Conservation (phyloP, 768 basidiomycete species). For the Melanogaster broomeanus region DNA sequence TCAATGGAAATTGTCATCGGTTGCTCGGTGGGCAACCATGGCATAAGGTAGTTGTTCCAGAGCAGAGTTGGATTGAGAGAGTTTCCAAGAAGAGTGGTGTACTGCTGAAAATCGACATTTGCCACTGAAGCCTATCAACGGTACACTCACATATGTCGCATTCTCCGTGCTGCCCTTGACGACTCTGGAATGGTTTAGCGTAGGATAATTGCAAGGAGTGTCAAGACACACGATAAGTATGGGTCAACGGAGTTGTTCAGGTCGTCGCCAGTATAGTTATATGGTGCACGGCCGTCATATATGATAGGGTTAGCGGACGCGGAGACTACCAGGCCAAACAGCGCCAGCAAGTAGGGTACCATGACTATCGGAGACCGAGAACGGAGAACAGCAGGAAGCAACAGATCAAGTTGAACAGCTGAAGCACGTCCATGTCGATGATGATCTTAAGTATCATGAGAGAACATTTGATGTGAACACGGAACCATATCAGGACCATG, state of each 20-base stretch:
- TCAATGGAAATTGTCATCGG: conserved; percentile 54
- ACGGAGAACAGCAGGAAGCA: not conserved
- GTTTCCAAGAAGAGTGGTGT: conserved; percentile 43
- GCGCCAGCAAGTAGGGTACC: not conserved
- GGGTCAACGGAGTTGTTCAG: conserved; percentile 51
- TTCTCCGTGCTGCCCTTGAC: conserved; percentile 51
- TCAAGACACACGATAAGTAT: conserved; percentile 50
- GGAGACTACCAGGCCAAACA: not conserved
- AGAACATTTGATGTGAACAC: not conserved
- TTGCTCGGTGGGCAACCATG: conserved; percentile 44
- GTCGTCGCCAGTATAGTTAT: conserved; percentile 41
- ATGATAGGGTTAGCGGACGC: conserved; percentile 37
- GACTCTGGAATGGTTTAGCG: conserved; percentile 34
- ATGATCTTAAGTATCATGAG: not conserved
- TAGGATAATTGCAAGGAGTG: not conserved
- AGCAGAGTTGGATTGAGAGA: not conserved
- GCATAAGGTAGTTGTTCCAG: conserved; percentile 2
- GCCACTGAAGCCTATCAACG: not conserved
- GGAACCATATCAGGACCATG: not conserved
- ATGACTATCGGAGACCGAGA: not conserved
- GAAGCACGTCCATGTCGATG: not conserved
- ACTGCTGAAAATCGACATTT: conserved; percentile 32
- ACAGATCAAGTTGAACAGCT: not conserved
- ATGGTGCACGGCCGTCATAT: conserved; percentile 56
- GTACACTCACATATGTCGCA: conserved; percentile 46